Evolutionary conservation across 2,329 filamentous ascomycete genomes (phyloP).

Genomic region (Apiospora kogelbergensis): DNA sequence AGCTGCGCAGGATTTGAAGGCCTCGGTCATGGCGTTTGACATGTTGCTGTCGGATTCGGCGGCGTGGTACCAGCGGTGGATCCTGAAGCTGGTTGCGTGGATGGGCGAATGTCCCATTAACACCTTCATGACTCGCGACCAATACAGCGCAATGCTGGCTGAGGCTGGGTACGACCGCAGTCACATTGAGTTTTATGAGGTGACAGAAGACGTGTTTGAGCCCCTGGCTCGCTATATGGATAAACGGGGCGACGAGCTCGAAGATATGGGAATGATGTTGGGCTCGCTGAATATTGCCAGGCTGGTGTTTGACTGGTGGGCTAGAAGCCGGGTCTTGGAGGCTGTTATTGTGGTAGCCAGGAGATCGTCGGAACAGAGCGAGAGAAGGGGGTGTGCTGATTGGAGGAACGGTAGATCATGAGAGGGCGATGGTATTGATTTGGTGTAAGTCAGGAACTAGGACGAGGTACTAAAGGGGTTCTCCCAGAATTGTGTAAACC

Average conservation of each 20-base stretch:
- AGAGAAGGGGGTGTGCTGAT: neutral
- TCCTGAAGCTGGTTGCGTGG: constrained; percentile 42
- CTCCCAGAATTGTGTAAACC: too few relatives aligned
- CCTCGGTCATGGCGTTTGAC: constrained; percentile 56
- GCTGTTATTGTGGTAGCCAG: neutral
- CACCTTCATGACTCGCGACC: constrained; percentile 46
- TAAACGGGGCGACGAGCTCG: neutral
- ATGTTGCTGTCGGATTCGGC: constrained; percentile 41
- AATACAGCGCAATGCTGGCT: constrained; percentile 46
- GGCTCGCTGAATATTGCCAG: neutral
- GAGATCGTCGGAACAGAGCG: neutral
- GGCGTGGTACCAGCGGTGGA: constrained; percentile 26
- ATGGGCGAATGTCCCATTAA: constrained; percentile 47
- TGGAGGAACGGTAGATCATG: neutral
- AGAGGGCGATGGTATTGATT: too few relatives aligned
- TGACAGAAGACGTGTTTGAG: constrained; percentile 53
- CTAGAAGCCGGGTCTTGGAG: neutral
- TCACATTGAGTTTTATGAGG: constrained; percentile 45
- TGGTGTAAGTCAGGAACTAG: too few relatives aligned
- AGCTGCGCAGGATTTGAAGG: constrained; percentile 39
- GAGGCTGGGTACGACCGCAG: constrained; percentile 46
- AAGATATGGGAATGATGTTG: neutral
- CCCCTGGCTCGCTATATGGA: constrained; percentile 46
- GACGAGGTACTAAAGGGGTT: too few relatives aligned
- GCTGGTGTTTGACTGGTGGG: neutral